Percentiles rank a stretch among this genome's conserved stretches.
phyloP scores from a whole-genome alignment of 306 rosid species.

The Malus sieversii region DNA sequence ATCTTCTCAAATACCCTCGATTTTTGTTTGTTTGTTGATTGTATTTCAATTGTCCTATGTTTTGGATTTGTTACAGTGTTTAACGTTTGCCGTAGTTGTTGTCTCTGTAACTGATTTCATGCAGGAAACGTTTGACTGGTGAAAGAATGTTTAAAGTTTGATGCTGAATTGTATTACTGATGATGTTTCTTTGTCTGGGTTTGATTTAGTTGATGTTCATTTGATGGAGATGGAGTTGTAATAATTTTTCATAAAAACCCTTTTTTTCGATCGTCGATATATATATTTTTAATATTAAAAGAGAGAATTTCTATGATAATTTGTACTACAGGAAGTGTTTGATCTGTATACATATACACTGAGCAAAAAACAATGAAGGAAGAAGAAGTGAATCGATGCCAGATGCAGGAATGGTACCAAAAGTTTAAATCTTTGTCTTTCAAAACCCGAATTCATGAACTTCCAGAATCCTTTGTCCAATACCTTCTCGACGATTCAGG shows the following conservation, averaged over 20 bases:
- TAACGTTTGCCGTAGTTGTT: neutral
- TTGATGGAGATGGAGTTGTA: neutral
- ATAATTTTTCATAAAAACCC: too few relatives aligned
- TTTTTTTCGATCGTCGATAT: neutral
- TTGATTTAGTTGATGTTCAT: neutral
- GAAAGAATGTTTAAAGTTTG: neutral
- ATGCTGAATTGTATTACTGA: neutral
- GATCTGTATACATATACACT: neutral
- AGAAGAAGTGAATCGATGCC: conserved; percentile 58
- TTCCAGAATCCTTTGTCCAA: conserved; percentile 61
- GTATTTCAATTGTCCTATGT: neutral
- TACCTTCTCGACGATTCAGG: conserved; percentile 66
- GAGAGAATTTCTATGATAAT: neutral
- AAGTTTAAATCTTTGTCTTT: conserved; percentile 55
- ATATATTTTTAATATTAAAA: neutral
- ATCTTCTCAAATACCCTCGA: neutral
- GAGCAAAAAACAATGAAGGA: conserved; percentile 32
- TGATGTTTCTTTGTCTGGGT: neutral
- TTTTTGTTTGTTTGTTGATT: neutral
- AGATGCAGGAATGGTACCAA: conserved; percentile 79
- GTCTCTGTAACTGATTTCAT: neutral
- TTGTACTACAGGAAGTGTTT: neutral
- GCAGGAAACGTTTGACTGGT: neutral
- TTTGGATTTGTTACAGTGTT: neutral
- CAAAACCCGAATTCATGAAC: conserved; percentile 55